Conservation (phyloP, 257 asterid species). For the Penstemon davidsonii region DNA sequence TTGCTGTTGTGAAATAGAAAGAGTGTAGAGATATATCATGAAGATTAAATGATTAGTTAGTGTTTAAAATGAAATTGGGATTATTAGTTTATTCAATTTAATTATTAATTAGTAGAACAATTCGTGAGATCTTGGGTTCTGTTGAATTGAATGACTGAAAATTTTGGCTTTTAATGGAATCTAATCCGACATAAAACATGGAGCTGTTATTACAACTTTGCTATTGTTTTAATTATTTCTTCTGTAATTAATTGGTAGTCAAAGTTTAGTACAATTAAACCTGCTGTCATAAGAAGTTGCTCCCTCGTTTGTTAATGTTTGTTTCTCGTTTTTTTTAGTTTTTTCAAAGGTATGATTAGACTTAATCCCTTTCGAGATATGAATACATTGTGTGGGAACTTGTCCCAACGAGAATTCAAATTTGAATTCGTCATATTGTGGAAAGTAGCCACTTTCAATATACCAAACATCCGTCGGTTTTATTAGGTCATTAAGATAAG, state of each 20-base stretch:
- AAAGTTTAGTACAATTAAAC: constrained; percentile 22
- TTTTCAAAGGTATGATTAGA: no score
- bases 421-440: no score
- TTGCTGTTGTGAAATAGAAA: constrained; percentile 9
- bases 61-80: constrained; percentile 28
- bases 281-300: not conserved
- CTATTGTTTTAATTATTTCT: constrained; percentile 21
- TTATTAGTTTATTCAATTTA: constrained; percentile 24
- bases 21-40: constrained; percentile 26
- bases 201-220: constrained; percentile 23
- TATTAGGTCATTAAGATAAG: no score
- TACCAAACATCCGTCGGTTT: no score
- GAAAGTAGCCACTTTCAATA: no score
- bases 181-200: constrained; percentile 70
- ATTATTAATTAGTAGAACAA: not conserved
- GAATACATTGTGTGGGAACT: no score
- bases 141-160: constrained; percentile 42
- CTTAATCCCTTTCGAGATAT: no score
- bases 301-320: constrained; percentile 11
- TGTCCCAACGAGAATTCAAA: no score
- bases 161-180: constrained; percentile 55
- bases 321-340: no score
- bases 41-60: constrained; percentile 28
- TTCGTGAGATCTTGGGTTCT: constrained; percentile 80
- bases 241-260: constrained; percentile 36